Conservation (phyloP, 768 basidiomycete genomes). For the Termitomyces sp. region DNA sequence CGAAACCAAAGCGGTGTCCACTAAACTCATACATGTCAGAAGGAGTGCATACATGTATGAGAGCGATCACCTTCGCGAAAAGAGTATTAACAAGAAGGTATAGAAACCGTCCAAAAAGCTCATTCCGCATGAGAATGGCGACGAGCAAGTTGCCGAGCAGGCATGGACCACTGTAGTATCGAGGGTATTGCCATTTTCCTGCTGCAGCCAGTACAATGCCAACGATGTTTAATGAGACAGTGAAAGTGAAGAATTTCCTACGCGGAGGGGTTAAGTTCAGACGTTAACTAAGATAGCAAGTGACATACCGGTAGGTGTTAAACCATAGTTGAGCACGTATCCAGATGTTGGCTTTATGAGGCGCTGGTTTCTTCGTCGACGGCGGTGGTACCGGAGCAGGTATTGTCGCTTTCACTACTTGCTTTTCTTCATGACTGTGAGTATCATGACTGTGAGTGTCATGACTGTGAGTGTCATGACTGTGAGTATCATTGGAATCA, state of each 20-base stretch:
- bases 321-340: conserved; percentile 69
- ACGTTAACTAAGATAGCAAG: not conserved
- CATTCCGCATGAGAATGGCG: conserved; percentile 76
- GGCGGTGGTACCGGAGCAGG: conserved; percentile 7
- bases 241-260: conserved; percentile 71
- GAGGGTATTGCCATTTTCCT: conserved; percentile 65
- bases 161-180: conserved; percentile 61
- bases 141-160: conserved; percentile 70
- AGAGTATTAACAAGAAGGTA: conserved; percentile 67
- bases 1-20: conserved; percentile 51
- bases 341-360: conserved; percentile 43
- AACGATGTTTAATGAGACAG: conserved; percentile 53
- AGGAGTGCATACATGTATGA: not conserved
- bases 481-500: no score
- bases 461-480: no score
- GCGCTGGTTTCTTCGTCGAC: conserved; percentile 15
- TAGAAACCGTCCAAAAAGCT: conserved; percentile 73
- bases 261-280: not conserved
- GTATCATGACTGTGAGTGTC: no score
- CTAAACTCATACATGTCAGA: conserved; percentile 18
- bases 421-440: not conserved
- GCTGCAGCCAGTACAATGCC: conserved; percentile 56
- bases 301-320: conserved; percentile 65
- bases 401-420: not conserved
- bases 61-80: conserved; percentile 63